phyloP scores from a whole-genome alignment of 331 rosid species.

The Cydonia oblonga region DNA sequence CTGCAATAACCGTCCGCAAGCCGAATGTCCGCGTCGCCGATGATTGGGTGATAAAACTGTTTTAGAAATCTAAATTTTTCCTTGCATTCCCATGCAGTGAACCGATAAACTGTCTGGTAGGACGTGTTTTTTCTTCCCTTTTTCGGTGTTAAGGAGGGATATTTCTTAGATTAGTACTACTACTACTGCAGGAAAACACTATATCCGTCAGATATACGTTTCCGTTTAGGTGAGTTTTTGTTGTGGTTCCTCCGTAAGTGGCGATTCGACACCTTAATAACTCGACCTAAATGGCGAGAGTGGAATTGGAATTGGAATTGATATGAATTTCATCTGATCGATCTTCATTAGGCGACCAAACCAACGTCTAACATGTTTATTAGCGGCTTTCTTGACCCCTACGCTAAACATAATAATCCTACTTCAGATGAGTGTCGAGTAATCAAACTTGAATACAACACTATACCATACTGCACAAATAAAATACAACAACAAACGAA shows the following conservation, averaged over 20 bases:
- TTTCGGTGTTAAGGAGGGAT: neutral
- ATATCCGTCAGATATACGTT: neutral
- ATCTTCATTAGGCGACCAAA: no score
- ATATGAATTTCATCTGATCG: no score
- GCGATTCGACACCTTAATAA: neutral
- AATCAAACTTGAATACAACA: no score
- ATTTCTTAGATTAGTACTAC: neutral
- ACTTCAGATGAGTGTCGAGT: no score
- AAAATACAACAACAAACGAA: no score
- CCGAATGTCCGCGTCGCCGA: constrained; percentile 60
- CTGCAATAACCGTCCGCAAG: constrained; percentile 52
- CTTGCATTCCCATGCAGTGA: neutral
- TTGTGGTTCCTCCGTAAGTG: neutral
- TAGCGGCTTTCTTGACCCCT: no score
- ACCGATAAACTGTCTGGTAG: neutral
- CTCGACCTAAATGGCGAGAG: no score
- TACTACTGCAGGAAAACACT: neutral
- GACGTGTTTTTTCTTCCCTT: neutral
- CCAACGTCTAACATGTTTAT: no score
- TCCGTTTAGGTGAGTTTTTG: neutral
- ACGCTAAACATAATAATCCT: no score
- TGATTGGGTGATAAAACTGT: constrained; percentile 63
- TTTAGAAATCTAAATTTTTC: constrained; percentile 8
- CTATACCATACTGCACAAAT: no score
- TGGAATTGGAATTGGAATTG: no score